phyloP scores from a whole-genome alignment of 306 rosid genomes.

The Quercus gilva region DNA sequence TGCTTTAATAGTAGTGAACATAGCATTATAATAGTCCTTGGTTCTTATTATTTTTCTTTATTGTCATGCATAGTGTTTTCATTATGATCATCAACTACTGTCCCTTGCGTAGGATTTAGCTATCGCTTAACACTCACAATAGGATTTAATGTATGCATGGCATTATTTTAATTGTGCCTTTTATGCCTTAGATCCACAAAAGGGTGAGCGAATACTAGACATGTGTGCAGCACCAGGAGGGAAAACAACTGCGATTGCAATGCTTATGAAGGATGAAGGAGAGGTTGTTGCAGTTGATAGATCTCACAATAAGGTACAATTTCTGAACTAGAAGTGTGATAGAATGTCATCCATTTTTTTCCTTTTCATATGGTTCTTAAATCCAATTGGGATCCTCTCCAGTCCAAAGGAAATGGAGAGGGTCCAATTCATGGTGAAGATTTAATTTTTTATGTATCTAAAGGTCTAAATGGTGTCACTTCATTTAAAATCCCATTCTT shows the following conservation, averaged over 20 bases:
- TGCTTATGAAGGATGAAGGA: conserved; percentile 90
- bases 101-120: neutral
- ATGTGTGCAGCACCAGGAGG: conserved; percentile 99
- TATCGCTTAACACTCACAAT: neutral
- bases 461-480: no score
- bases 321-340: conserved; percentile 15
- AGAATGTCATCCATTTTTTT: conserved; percentile 14
- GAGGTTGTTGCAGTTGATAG: conserved; percentile 88
- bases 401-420: no score
- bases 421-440: no score
- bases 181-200: conserved; percentile 70
- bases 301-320: conserved; percentile 89
- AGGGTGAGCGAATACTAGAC: conserved; percentile 82
- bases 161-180: conserved; percentile 10
- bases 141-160: neutral
- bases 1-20: no score
- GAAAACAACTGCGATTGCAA: conserved; percentile 93
- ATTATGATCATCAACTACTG: neutral
- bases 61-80: no score
- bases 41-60: no score
- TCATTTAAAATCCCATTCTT: no score
- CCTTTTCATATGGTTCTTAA: conserved; percentile 3
- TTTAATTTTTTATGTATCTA: no score
- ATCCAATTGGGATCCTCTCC: neutral
- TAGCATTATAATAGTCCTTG: no score